Conservation (phyloP, 108 stramenopile species). For the Pelagomonas calceolata region DNA sequence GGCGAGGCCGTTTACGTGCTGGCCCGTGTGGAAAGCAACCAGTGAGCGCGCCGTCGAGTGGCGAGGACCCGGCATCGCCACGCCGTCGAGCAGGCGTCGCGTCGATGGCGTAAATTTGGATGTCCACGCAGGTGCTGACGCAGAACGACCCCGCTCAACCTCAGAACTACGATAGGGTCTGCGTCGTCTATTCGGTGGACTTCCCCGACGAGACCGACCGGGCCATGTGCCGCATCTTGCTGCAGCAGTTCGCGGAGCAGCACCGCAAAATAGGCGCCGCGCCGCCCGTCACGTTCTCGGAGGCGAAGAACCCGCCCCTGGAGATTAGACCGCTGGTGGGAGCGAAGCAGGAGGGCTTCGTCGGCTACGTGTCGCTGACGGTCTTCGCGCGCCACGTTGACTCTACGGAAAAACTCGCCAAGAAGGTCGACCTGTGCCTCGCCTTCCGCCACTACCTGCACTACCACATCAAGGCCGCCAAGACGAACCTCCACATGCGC, state of each 20-base stretch:
- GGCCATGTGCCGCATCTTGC: conserved; percentile 34
- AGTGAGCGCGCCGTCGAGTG: not conserved
- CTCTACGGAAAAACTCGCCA: conserved; percentile 26
- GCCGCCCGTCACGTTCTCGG: conserved; percentile 31
- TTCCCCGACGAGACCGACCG: conserved; percentile 43
- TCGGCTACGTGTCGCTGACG: conserved; percentile 41
- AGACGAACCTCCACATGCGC: conserved; percentile 54
- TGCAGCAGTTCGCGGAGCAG: conserved; percentile 41
- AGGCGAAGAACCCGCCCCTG: conserved; percentile 3
- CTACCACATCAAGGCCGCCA: conserved; percentile 58
- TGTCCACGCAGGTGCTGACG: no score
- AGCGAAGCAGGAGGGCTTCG: not conserved
- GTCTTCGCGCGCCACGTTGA: conserved; percentile 43
- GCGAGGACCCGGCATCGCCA: no score
- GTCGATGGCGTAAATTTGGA: no score
- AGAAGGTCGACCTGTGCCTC: conserved; percentile 24
- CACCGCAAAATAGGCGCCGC: conserved; percentile 35
- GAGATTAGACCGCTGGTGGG: not conserved
- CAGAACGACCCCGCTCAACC: conserved; percentile 1
- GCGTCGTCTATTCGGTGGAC: conserved; percentile 39
- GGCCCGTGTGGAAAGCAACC: no score
- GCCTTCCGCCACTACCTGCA: conserved; percentile 48
- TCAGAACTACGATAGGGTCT: conserved; percentile 22
- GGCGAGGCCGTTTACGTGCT: no score
- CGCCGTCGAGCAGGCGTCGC: no score